Evolutionary conservation across 1,284 basidiomycete species (phyloP).

Genomic region (Cystobasidium slooffiae): DNA sequence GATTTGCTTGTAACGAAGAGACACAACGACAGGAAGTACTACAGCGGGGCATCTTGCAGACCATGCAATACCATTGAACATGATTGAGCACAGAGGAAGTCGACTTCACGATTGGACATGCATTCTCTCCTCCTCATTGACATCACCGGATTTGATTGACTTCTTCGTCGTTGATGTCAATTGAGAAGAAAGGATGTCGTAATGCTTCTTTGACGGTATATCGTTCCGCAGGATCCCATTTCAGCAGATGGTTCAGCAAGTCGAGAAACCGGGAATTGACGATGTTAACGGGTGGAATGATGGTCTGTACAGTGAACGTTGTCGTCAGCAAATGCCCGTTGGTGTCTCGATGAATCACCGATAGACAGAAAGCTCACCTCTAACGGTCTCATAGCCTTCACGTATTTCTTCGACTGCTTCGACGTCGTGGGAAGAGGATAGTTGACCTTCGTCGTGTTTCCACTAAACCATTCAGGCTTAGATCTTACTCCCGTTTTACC

Average conservation of each 20-base stretch:
- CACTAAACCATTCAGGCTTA: constrained; percentile 92
- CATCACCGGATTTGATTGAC: constrained; percentile 27
- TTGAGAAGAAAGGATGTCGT: constrained; percentile 76
- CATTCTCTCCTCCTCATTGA: background rate
- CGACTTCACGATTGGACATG: background rate
- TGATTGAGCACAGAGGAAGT: too few relatives aligned
- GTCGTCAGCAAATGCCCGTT: background rate
- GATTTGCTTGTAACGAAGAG: background rate
- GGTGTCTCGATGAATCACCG: background rate
- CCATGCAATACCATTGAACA: too few relatives aligned
- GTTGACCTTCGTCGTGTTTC: constrained; percentile 73
- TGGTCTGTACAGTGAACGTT: constrained; percentile 65
- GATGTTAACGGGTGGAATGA: constrained; percentile 73
- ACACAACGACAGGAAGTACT: background rate
- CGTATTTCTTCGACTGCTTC: constrained; percentile 90
- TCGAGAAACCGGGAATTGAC: constrained; percentile 75
- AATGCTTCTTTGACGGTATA: constrained; percentile 85
- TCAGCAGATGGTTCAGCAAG: constrained; percentile 83
- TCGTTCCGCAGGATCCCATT: constrained; percentile 86
- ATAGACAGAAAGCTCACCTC: constrained; percentile 62
- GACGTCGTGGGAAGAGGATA: constrained; percentile 87
- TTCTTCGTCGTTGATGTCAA: constrained; percentile 46
- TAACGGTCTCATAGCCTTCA: constrained; percentile 79
- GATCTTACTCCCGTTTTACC: constrained; percentile 59
- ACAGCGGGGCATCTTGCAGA: too few relatives aligned